Evolutionary conservation across 768 basidiomycete genomes (phyloP).

Genomic region (Kockovaella imperatae): DNA sequence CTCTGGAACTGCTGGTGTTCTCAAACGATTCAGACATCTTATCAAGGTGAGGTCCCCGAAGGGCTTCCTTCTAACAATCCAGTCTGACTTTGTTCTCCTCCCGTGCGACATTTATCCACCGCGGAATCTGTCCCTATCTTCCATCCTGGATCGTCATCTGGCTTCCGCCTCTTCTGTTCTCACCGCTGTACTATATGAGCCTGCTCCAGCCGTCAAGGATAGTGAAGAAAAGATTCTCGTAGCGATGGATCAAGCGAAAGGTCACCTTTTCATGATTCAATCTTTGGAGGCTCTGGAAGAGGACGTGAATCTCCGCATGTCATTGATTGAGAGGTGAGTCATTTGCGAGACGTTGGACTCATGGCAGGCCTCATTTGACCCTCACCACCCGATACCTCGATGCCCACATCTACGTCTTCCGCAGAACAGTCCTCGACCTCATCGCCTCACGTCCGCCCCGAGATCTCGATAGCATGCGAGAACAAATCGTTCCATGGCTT

Average conservation of each 20-base stretch:
- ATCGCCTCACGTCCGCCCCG: slow-evolving; percentile 55
- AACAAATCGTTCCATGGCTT: slow-evolving; percentile 88
- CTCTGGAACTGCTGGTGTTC: slow-evolving; percentile 45
- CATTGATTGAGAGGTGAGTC: slow-evolving; percentile 59
- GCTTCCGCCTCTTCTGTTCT: slow-evolving; percentile 29
- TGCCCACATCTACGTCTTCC: slow-evolving; percentile 86
- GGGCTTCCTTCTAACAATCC: background rate
- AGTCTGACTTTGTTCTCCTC: slow-evolving; percentile 74
- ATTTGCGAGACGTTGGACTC: background rate
- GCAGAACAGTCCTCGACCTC: slow-evolving; percentile 62
- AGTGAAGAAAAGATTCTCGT: slow-evolving; percentile 43
- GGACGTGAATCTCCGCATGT: slow-evolving; percentile 68
- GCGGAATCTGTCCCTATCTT: slow-evolving; percentile 59
- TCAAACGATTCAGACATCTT: slow-evolving; percentile 65
- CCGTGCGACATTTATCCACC: slow-evolving; percentile 88
- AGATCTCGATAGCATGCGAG: slow-evolving; percentile 70
- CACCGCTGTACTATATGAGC: slow-evolving; percentile 44
- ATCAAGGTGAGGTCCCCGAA: slow-evolving; percentile 53
- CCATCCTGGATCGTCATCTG: slow-evolving; percentile 73
- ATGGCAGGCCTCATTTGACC: slow-evolving; percentile 42
- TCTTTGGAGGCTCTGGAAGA: slow-evolving; percentile 57
- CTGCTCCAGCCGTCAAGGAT: slow-evolving; percentile 38
- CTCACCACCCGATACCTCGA: slow-evolving; percentile 66
- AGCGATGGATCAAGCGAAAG: slow-evolving; percentile 49
- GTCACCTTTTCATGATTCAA: slow-evolving; percentile 55